These are phyloP conservation scores for Aphanomyces stellatus DNA, from an alignment of 352 stramenopile species.

Conservation along the genomic window DNA sequence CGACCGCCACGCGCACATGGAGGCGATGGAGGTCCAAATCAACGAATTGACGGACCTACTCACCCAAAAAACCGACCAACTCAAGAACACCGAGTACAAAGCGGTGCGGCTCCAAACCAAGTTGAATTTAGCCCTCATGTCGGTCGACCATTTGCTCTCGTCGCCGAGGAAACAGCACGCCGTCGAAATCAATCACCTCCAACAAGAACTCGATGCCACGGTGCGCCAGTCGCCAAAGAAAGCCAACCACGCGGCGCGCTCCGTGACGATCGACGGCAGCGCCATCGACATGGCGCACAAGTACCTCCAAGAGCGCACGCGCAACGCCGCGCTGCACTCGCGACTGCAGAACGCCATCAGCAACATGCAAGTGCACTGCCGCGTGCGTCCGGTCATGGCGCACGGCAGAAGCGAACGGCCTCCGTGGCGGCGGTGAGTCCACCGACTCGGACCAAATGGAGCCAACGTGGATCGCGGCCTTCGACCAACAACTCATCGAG, in stretches of 20 bases:
- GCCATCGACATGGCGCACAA: constrained; percentile 72
- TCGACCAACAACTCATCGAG: too few relatives aligned
- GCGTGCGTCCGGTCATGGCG: constrained; percentile 78
- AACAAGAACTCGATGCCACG: background rate
- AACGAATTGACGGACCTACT: constrained; percentile 67
- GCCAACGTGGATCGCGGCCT: too few relatives aligned
- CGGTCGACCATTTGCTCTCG: constrained; percentile 1
- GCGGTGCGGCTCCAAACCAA: background rate
- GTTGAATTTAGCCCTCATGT: background rate
- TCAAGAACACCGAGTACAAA: constrained; percentile 23
- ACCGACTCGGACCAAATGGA: too few relatives aligned
- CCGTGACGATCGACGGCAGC: background rate
- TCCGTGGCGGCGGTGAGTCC: too few relatives aligned
- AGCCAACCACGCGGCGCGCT: background rate
- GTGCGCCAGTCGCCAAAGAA: constrained; percentile 13
- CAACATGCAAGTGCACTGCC: constrained; percentile 92
- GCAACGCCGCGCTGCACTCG: constrained; percentile 66
- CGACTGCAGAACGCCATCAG: constrained; percentile 81
- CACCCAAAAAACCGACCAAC: constrained; percentile 62
- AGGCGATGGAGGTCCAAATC: constrained; percentile 68
- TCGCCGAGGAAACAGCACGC: constrained; percentile 10
- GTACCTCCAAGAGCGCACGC: constrained; percentile 74
- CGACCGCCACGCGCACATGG: constrained; percentile 46
- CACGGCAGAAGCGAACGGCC: constrained; percentile 55
- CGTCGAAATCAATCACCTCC: background rate